These are phyloP conservation scores for Trichothecium roseum DNA, from an alignment of 2,329 filamentous ascomycete species.

Conservation along the genomic window DNA sequence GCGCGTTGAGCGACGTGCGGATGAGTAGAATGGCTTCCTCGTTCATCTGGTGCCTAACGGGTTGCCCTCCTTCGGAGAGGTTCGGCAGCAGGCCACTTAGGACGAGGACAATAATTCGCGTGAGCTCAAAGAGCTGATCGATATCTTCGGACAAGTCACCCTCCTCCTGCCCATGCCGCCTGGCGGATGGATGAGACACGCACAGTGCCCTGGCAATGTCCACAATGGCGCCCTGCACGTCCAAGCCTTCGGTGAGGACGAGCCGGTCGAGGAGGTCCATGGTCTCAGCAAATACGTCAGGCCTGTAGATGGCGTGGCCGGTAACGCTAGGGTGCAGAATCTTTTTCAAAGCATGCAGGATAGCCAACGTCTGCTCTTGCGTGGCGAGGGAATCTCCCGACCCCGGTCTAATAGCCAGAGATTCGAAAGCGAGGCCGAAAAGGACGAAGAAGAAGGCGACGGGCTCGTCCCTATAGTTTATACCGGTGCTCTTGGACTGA, in stretches of 20 bases:
- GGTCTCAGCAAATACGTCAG: constrained; percentile 91
- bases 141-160: constrained; percentile 90
- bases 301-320: constrained; percentile 91
- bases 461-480: constrained; percentile 96
- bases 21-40: constrained; percentile 81
- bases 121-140: constrained; percentile 94
- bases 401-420: constrained; percentile 68
- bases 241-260: constrained; percentile 79
- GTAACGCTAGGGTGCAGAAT: constrained; percentile 91
- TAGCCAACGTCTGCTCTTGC: constrained; percentile 74
- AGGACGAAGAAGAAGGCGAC: constrained; percentile 98
- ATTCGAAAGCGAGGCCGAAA: constrained; percentile 93
- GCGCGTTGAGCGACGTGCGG: constrained; percentile 68
- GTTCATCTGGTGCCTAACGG: constrained; percentile 65
- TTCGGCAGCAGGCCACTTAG: constrained; percentile 82
- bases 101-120: constrained; percentile 89
- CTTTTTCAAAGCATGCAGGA: constrained; percentile 84
- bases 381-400: constrained; percentile 45
- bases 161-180: constrained; percentile 44
- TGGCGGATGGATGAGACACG: constrained; percentile 81
- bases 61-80: constrained; percentile 54
- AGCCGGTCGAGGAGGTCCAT: constrained; percentile 93
- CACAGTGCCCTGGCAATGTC: constrained; percentile 88
- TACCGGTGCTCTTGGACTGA: constrained; percentile 58
- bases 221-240: constrained; percentile 86